Evolutionary conservation across 495 filamentous ascomycete species (phyloP), one percentile per base, ranked within the genome.

Genomic region (Xylaria curta): DNA sequence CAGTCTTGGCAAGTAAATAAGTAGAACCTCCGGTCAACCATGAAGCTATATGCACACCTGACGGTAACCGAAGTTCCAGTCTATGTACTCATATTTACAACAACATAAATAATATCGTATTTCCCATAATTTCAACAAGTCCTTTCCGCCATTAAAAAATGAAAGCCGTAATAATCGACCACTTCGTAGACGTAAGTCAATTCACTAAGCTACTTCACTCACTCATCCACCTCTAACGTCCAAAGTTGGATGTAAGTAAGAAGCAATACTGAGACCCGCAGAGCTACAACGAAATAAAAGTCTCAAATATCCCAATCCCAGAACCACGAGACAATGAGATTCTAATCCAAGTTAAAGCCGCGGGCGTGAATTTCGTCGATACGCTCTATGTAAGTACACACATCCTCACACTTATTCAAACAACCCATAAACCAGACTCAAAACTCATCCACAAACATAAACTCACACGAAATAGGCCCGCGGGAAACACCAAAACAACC

Each of bases 341-440:
- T 21, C 10, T 54, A 21, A 26, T 28, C 13, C 21, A 54, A 13
- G 51, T 26, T 15, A 54, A 54, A 54, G 51, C 51, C 51, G 51
- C 51, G 8, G 51, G 51, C 51, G 51, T 54, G 51, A 54, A 54
- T 19, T 54, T 54, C 3, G 51, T 54, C 21, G 51, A 54, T 54
- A 54, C 51, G 21, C 10, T 54, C 0, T 54, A 54, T 15, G 51
- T 54, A 54, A 5, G 51, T 28, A 21, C 4, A 49, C 4, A n/a
- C 46, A 21, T n/a, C 19, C 46, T 46, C 44, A 46, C 44, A 4
- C 44, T 19, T 46, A 19, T 46, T 4, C 44, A 19, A 12, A 13
- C 7, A 13, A 5, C 15, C n/a, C 21, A 53, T 53, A n/a, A 3
- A 24, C 8, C n/a, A n/a, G n/a, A n/a, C n/a, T n/a, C n/a, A n/a